Conservation (phyloP, 2,329 filamentous ascomycete genomes). For the Pseudopyrenochaeta lycopersici region DNA sequence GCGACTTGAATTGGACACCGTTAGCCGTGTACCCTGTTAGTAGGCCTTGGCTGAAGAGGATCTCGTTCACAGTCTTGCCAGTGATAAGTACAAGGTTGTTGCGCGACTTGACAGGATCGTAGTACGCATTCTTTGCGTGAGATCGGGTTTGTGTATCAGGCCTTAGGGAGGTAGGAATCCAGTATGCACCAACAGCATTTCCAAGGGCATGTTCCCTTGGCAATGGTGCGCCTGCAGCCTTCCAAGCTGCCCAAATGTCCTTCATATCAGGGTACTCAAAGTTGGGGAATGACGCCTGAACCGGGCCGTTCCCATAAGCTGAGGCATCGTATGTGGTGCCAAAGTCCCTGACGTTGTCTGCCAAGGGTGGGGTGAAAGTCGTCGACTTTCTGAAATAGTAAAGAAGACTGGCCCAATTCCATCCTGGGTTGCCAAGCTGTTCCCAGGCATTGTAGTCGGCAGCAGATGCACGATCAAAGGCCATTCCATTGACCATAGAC, state of each 20-base stretch:
- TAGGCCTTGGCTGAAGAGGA: constrained; percentile 28
- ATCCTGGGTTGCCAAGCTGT: constrained; percentile 63
- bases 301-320: constrained; percentile 33
- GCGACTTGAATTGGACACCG: constrained; percentile 32
- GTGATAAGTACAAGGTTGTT: constrained; percentile 32
- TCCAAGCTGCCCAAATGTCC: constrained; percentile 30
- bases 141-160: constrained; percentile 43
- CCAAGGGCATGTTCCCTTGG: constrained; percentile 39
- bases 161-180: constrained; percentile 37
- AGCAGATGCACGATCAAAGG: constrained; percentile 46
- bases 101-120: constrained; percentile 31
- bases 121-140: constrained; percentile 41
- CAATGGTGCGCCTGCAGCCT: constrained; percentile 22
- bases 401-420: constrained; percentile 41
- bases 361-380: constrained; percentile 29
- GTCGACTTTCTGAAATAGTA: constrained; percentile 44
- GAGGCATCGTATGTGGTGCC: constrained; percentile 35
- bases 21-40: constrained; percentile 25
- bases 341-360: constrained; percentile 21
- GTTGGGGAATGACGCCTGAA: constrained; percentile 35
- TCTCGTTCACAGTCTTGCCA: constrained; percentile 31
- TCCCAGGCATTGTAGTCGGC: constrained; percentile 64
- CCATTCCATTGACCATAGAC: constrained; percentile 51
- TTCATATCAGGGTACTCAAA: constrained; percentile 35
- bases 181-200: constrained; percentile 37